Percentiles rank a stretch among this genome's conserved stretches.
These are phyloP conservation scores for Suhomyces pyralidae DNA, from an alignment of 805 yeast genomes.

Conservation along the genomic window DNA sequence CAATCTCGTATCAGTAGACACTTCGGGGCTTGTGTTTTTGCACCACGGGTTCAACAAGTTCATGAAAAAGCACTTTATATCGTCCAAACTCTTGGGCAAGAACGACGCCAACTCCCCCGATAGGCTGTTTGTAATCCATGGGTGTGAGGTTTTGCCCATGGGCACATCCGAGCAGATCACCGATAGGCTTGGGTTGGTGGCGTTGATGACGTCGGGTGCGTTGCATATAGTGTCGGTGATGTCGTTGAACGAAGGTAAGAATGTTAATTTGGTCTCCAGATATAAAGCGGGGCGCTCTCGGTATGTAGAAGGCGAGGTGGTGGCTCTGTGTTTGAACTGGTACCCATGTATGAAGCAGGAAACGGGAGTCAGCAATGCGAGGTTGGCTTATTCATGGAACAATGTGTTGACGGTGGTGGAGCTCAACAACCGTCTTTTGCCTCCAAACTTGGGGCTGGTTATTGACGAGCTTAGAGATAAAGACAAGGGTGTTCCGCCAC, in stretches of 20 bases:
- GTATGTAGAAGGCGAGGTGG: conserved; percentile 5
- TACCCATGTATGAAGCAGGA: conserved; percentile 48
- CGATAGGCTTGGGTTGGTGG: conserved; percentile 58
- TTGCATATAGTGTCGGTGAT: conserved; percentile 53
- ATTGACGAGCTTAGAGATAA: conserved; percentile 35
- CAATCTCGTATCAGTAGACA: conserved; percentile 32
- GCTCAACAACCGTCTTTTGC: conserved; percentile 36
- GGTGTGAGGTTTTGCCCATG: conserved; percentile 52
- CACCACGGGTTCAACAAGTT: conserved; percentile 65
- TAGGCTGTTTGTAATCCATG: conserved; percentile 17
- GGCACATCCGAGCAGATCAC: conserved; percentile 54
- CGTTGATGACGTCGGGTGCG: conserved; percentile 52
- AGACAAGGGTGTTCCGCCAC: conserved; percentile 30
- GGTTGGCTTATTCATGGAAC: conserved; percentile 69
- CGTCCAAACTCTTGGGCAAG: conserved; percentile 53
- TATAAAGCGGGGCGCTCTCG: conserved; percentile 51
- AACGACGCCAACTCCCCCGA: conserved; percentile 22
- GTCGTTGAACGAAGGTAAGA: conserved; percentile 38
- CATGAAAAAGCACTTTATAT: conserved; percentile 45
- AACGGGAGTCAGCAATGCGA: conserved; percentile 26
- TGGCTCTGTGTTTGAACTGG: conserved; percentile 50
- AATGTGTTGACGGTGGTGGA: conserved; percentile 56
- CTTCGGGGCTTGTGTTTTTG: conserved; percentile 46
- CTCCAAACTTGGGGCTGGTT: conserved; percentile 22
- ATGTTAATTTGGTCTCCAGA: conserved; percentile 42